Base-by-base conservation (phyloP, 805 yeast species). In the Saccharomycopsis oosterbeekiorum region DNA sequence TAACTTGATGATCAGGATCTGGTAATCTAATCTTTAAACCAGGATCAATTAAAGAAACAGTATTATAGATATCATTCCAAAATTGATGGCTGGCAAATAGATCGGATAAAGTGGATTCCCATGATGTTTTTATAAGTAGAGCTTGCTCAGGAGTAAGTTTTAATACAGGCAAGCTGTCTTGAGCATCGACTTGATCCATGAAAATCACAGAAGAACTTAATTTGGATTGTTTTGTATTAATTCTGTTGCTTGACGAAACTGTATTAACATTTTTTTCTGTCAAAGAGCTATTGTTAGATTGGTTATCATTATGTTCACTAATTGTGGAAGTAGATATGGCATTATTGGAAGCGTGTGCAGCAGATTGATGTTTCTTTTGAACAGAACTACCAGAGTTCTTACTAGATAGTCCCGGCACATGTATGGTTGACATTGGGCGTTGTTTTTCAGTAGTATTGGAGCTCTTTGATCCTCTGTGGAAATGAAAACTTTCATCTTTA, bases 61-160 rank as follows among this genome's bases (percentile, higher is more conserved):
- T 59, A 8, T 59, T 47, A 42, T 65, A 61, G 51, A 65, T 60
- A 5, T 65, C 59, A 29, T 47, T 55, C 67, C 67, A 65, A 54
- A 65, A 65, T 53, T 64, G 66, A 6, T 56, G 17, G 11, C 63
- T 60, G 11, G 63, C 47, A 55, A 64, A 64, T 10, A 58, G 56
- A 29, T 58, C 65, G 15, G 63, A 60, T 41, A 64, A 19, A 12
- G 56, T 42, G 34, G 62, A 65, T 36, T 58, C 62, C 66, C 66
- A 64, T 2, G 65, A 62, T 60, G 61, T 58, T 56, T 60, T 64
- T 26, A 64, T 40, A 10, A 64, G 59, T 29, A 53, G 26, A 2
- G 55, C 59, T 59, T 64, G 64, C 5, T 50, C 58, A 17, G 60
- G 60, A 15, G 62, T 55, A 12, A 64, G 59, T 34, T 56, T 56